A percentile compares a stretch with the other conserved stretches of the same genome.
Evolutionary conservation across 202 grass and related monocot species (phyloP).

Genomic region (Sporobolus alterniflorus): DNA sequence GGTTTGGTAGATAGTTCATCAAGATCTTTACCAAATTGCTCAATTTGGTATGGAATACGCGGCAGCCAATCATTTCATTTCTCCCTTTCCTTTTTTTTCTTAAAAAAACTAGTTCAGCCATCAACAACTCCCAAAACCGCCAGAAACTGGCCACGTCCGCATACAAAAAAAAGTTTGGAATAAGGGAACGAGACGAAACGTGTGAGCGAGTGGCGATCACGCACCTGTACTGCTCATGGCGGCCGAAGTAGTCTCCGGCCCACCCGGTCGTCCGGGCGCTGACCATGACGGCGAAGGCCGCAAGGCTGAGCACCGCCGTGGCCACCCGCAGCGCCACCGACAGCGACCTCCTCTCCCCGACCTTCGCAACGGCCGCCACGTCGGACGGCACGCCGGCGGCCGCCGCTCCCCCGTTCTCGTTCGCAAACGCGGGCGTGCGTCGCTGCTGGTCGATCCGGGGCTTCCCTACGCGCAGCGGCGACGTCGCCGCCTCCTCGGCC

Average conservation of each 20-base stretch:
- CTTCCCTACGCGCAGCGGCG: constrained; percentile 50
- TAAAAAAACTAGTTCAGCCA: background rate
- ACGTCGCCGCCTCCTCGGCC: constrained; percentile 46
- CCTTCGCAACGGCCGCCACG: constrained; percentile 31
- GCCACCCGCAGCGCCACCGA: constrained; percentile 55
- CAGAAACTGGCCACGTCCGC: constrained; percentile 21
- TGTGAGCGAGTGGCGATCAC: constrained; percentile 23
- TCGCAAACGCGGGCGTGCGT: background rate
- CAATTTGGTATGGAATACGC: background rate
- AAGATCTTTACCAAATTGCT: background rate
- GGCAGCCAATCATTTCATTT: background rate
- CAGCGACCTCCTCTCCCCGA: constrained; percentile 38
- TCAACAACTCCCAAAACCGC: constrained; percentile 33
- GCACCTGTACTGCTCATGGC: constrained; percentile 75
- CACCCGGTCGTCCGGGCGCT: constrained; percentile 70
- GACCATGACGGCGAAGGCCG: constrained; percentile 73
- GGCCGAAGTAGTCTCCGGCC: constrained; percentile 76
- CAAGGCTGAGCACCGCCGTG: constrained; percentile 64
- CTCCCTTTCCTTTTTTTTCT: background rate
- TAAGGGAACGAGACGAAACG: background rate
- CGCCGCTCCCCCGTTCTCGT: constrained; percentile 3
- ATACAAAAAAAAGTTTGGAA: background rate
- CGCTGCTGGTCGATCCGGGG: constrained; percentile 33
- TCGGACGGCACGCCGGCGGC: background rate
- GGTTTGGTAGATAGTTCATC: background rate